A percentile compares a stretch with the other conserved stretches of the same genome.
Conservation (phyloP, 495 filamentous ascomycete genomes). For the Podospora fimiseda region DNA sequence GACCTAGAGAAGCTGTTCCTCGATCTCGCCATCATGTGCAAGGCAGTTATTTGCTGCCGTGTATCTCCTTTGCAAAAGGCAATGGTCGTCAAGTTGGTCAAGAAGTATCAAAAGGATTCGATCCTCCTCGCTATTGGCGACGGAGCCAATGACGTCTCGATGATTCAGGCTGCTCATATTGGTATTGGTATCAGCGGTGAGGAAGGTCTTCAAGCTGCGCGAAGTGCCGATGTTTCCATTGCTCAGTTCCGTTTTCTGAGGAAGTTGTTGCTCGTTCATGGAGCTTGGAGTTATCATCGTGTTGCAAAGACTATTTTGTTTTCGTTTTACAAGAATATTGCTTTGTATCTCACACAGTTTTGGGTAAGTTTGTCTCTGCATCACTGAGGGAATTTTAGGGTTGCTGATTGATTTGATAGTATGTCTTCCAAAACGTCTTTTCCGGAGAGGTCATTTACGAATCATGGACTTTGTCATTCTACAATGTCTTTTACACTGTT, state of each 20-base stretch:
- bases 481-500: slow-evolving; percentile 98
- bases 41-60: slow-evolving; percentile 97
- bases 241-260: slow-evolving; percentile 94
- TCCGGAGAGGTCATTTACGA: slow-evolving; percentile 98
- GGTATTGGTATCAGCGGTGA: slow-evolving; percentile 96
- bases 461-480: slow-evolving; percentile 97
- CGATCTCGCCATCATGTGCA: slow-evolving; percentile 91
- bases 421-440: slow-evolving; percentile 96
- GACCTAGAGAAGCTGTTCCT: slow-evolving; percentile 91
- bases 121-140: slow-evolving; percentile 95
- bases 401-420: slow-evolving; percentile 49
- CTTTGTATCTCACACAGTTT: slow-evolving; percentile 98
- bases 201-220: slow-evolving; percentile 96
- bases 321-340: slow-evolving; percentile 99
- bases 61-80: slow-evolving; percentile 99
- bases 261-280: slow-evolving; percentile 92
- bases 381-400: too few relatives aligned
- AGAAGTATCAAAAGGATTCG: slow-evolving; percentile 79
- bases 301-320: slow-evolving; percentile 95
- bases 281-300: slow-evolving; percentile 95
- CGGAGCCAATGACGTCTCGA: slow-evolving; percentile 97
- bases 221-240: slow-evolving; percentile 93
- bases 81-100: slow-evolving; percentile 96
- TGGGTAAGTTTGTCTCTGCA: slow-evolving; percentile 57
- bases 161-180: slow-evolving; percentile 99